phyloP scores from a whole-genome alignment of 495 filamentous ascomycete genomes.

The Aspergillus bridgeri region DNA sequence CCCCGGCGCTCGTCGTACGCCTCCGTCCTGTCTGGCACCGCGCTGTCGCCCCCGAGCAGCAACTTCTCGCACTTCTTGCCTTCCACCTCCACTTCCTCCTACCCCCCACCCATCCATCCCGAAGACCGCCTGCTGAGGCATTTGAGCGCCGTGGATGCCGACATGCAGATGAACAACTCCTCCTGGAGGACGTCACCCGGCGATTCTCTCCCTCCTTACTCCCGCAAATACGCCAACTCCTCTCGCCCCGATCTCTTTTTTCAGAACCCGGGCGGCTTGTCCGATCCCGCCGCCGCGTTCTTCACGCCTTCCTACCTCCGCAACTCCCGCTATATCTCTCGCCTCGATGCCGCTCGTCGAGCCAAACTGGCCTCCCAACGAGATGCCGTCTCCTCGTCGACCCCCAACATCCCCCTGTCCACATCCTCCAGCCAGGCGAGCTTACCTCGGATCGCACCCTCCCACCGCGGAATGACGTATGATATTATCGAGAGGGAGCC shows the following conservation, averaged over 20 bases:
- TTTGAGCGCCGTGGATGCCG: slow-evolving; percentile 44
- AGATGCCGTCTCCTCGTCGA: slow-evolving; percentile 37
- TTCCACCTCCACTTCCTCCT: slow-evolving; percentile 40
- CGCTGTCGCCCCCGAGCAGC: slow-evolving; percentile 45
- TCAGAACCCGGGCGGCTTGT: slow-evolving; percentile 22
- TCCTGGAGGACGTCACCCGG: slow-evolving; percentile 35
- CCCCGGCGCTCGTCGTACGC: slow-evolving; percentile 69
- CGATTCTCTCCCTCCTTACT: slow-evolving; percentile 51
- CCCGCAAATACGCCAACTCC: slow-evolving; percentile 58
- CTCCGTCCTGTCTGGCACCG: slow-evolving; percentile 71
- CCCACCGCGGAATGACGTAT: slow-evolving; percentile 78
- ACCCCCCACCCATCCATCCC: slow-evolving; percentile 34
- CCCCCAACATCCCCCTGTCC: slow-evolving; percentile 49
- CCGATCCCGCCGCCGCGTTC: slow-evolving; percentile 44
- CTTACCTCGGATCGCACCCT: slow-evolving; percentile 62
- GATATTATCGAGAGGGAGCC: slow-evolving; percentile 81
- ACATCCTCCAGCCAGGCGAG: slow-evolving; percentile 61
- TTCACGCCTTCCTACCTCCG: slow-evolving; percentile 80
- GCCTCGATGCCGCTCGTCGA: slow-evolving; percentile 65
- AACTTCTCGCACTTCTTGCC: slow-evolving; percentile 60
- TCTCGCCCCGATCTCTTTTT: slow-evolving; percentile 33
- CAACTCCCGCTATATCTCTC: slow-evolving; percentile 71
- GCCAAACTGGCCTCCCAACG: slow-evolving; percentile 54
- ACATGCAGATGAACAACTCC: slow-evolving; percentile 42
- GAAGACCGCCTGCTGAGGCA: slow-evolving; percentile 35